Evolutionary conservation across 208 protist species (phyloP).

Genomic region (Angomonas deanei): DNA sequence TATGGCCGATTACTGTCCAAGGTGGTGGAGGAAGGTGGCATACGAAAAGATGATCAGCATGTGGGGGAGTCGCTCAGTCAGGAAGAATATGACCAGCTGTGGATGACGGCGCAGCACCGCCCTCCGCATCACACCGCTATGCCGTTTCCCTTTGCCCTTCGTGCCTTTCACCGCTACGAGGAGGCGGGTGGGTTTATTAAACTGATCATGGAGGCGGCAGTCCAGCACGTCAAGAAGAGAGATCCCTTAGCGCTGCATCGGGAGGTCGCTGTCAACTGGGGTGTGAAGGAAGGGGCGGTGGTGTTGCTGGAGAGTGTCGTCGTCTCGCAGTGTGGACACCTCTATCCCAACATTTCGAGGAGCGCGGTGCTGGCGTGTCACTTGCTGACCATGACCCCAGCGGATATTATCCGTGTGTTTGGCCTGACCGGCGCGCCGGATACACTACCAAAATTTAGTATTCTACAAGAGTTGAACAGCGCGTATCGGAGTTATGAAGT

Average conservation of each 20-base stretch:
- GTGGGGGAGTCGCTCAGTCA: conserved; percentile 54
- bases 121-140: conserved; percentile 37
- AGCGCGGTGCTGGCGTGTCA: conserved; percentile 58
- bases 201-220: conserved; percentile 55
- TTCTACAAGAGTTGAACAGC: conserved; percentile 69
- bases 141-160: conserved; percentile 42
- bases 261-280: conserved; percentile 76
- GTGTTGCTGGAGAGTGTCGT: conserved; percentile 71
- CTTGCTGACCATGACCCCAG: conserved; percentile 72
- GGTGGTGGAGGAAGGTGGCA: conserved; percentile 21
- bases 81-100: conserved; percentile 74
- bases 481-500: conserved; percentile 48
- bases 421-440: conserved; percentile 6
- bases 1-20: conserved; percentile 39
- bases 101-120: conserved; percentile 43
- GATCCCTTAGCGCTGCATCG: conserved; percentile 52
- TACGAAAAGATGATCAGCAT: conserved; percentile 33
- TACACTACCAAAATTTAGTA: conserved; percentile 36
- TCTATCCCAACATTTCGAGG: conserved; percentile 61
- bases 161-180: conserved; percentile 60
- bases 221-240: conserved; percentile 37
- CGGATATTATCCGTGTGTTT: conserved; percentile 73
- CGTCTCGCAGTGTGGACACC: conserved; percentile 27
- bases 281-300: conserved; percentile 72
- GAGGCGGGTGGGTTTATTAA: conserved; percentile 56